Percentiles rank a stretch among this genome's conserved stretches.
These are phyloP conservation scores for Yarrowia osloensis DNA, from an alignment of 805 yeast species.

Conservation along the genomic window DNA sequence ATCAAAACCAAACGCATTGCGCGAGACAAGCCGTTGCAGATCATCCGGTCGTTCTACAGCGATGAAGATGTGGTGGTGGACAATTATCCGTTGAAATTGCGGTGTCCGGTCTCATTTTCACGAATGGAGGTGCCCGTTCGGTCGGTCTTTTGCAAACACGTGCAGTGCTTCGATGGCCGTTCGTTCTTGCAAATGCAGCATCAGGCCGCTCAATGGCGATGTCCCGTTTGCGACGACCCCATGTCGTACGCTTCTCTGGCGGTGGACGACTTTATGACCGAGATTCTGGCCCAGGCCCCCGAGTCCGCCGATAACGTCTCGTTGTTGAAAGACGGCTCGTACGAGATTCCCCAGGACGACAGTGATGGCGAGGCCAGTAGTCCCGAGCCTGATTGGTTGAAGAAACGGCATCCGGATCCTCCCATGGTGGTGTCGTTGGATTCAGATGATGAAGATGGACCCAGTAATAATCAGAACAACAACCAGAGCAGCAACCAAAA, in stretches of 20 bases:
- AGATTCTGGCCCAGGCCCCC: slow-evolving; percentile 56
- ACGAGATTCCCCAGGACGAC: slow-evolving; percentile 51
- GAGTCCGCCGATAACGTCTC: slow-evolving; percentile 66
- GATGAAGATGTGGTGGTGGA: slow-evolving; percentile 75
- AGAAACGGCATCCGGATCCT: slow-evolving; percentile 13
- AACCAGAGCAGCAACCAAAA: no score
- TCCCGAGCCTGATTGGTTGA: slow-evolving; percentile 13
- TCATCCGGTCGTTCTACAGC: slow-evolving; percentile 47
- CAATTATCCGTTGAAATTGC: slow-evolving; percentile 64
- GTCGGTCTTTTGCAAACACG: slow-evolving; percentile 70
- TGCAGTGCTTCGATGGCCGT: slow-evolving; percentile 84
- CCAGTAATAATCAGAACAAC: background rate
- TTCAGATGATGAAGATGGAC: slow-evolving; percentile 48
- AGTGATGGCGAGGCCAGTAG: slow-evolving; percentile 34
- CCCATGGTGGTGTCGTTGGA: slow-evolving; percentile 54
- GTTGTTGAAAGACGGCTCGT: slow-evolving; percentile 69
- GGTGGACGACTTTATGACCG: slow-evolving; percentile 70
- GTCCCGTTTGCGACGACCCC: slow-evolving; percentile 73
- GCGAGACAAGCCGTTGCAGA: slow-evolving; percentile 51
- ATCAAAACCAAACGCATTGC: slow-evolving; percentile 54
- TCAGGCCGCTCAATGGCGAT: slow-evolving; percentile 81
- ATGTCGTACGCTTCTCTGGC: slow-evolving; percentile 61
- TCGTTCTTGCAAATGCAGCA: slow-evolving; percentile 73
- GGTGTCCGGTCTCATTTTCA: slow-evolving; percentile 76
- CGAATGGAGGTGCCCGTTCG: slow-evolving; percentile 73